Base-by-base conservation (phyloP, 2,329 filamentous ascomycete genomes). In the Diaporthe citrichinensis region DNA sequence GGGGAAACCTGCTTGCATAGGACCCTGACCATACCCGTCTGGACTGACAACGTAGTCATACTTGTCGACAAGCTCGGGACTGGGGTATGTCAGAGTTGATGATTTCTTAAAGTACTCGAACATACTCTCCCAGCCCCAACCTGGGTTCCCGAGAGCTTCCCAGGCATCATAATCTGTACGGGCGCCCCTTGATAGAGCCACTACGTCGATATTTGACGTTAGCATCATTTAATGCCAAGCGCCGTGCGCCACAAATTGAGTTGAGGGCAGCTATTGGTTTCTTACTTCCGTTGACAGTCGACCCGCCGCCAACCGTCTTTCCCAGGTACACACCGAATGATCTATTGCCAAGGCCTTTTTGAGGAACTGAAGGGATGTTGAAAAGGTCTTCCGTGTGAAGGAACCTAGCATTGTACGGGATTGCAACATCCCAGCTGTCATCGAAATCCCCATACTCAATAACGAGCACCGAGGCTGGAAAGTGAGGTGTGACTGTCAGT, bases 271-370 rank as follows among this genome's bases (percentile, higher is more conserved):
- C 78, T 1, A 80, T 80, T 28, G 83, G 78, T 41, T 84, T 79
- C 7, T 82, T 80, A 51, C 84, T 79, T 53, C 82, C 84, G 74
- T 85, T 85, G 12, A 84, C 80, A n/a, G 83, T 82, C 1, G 83
- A 84, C 0, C 82, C 82, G 12, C 85, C 85, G 20, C 85, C 85
- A 0, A 86, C 79, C 0, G 82, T 80, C 55, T 81, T 68, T 12
- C 65, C 65, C 80, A 12, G 79, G 79, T 9, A 78, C 75, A 25
- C 79, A 69, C 0, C 80, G 79, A 2, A 75, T 67, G 2, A 78
- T 78, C 17, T 77, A 79, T 31, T 79, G 44, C 74, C 71, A 9
- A 82, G 77, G 67, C 81, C 78, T 9, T 59, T 72, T 51, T 83
- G 81, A 1, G 81, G 81, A 7, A 81, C 80, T 2, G 82, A 82